These are phyloP conservation scores for Capronia epimyces DNA, from an alignment of 2,329 filamentous ascomycete genomes.

Conservation along the genomic window DNA sequence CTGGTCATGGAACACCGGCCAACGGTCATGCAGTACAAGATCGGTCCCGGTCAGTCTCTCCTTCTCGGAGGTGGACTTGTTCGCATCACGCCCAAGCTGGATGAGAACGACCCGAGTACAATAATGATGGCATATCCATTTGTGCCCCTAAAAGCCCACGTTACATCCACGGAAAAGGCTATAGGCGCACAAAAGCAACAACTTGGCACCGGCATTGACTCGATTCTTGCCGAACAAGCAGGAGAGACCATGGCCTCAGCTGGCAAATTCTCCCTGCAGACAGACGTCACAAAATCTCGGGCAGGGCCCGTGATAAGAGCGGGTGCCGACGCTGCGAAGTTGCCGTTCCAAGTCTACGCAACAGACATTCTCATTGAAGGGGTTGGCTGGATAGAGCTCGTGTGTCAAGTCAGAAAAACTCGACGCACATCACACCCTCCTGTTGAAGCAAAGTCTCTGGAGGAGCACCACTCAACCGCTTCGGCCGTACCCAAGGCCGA, in stretches of 20 bases:
- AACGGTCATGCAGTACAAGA: constrained; percentile 63
- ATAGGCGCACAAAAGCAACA: constrained; percentile 63
- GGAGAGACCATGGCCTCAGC: constrained; percentile 61
- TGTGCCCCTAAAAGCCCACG: constrained; percentile 68
- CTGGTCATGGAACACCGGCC: constrained; percentile 76
- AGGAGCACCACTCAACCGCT: background rate
- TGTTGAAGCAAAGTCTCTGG: background rate
- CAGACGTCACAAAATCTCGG: constrained; percentile 77
- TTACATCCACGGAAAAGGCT: constrained; percentile 76
- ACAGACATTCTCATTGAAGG: constrained; percentile 87
- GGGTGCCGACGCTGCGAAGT: constrained; percentile 43
- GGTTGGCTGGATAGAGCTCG: constrained; percentile 86
- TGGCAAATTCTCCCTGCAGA: constrained; percentile 66
- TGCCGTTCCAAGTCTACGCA: constrained; percentile 75
- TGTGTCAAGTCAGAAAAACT: constrained; percentile 65
- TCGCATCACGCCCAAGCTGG: constrained; percentile 66
- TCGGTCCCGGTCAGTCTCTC: constrained; percentile 74
- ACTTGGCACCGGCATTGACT: constrained; percentile 57
- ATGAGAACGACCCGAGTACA: constrained; percentile 22
- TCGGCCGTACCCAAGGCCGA: constrained; percentile 11
- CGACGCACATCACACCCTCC: constrained; percentile 4
- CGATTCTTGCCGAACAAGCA: constrained; percentile 33
- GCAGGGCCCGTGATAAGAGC: constrained; percentile 68
- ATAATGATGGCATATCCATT: constrained; percentile 80
- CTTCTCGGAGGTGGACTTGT: constrained; percentile 81